These are phyloP conservation scores for Alternaria brassicae DNA, from an alignment of 2,329 filamentous ascomycete species.

Conservation along the genomic window DNA sequence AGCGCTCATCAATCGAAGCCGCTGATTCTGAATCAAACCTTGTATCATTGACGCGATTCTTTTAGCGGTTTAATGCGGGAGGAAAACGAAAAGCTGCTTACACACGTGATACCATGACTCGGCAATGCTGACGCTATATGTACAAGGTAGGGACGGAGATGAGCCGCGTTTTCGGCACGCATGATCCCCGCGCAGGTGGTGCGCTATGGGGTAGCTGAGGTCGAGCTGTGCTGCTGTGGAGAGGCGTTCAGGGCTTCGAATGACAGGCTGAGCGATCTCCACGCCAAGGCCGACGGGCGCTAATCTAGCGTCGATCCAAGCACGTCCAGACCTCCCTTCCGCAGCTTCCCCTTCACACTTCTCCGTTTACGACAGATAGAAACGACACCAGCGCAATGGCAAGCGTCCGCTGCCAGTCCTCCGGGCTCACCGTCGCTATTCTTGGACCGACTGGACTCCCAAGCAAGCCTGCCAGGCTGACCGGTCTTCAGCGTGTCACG, in stretches of 20 bases:
- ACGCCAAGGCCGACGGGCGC: conserved; percentile 3
- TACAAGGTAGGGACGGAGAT: not conserved
- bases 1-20: not conserved
- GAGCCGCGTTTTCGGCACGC: not conserved
- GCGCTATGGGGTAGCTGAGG: conserved; percentile 1
- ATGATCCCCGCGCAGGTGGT: not conserved
- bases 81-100: not conserved
- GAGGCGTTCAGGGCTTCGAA: conserved; percentile 1
- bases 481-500: conserved; percentile 17
- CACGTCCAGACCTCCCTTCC: conserved; percentile 9
- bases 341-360: not conserved
- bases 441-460: conserved; percentile 2
- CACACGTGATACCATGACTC: not conserved
- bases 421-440: conserved; percentile 7
- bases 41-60: not conserved
- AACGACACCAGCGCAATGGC: not conserved
- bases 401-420: not conserved
- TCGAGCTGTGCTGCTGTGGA: not conserved
- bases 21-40: not conserved
- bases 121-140: not conserved
- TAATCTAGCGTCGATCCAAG: conserved; percentile 9
- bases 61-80: not conserved
- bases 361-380: not conserved
- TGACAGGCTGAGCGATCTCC: conserved; percentile 6
- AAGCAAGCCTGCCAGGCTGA: conserved; percentile 5